Conservation (phyloP, 306 rosid species). For the Cicer arietinum region DNA sequence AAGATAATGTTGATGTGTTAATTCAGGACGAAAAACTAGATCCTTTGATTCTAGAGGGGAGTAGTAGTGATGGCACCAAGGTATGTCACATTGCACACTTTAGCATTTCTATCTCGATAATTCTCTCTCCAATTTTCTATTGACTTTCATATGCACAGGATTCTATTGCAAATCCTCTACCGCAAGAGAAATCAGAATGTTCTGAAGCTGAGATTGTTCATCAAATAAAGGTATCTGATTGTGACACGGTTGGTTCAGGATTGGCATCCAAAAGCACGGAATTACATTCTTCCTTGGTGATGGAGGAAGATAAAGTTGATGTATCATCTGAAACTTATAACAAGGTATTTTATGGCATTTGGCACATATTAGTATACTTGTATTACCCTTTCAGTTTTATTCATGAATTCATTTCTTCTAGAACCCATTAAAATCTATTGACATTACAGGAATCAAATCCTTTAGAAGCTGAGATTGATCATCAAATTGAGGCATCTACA, state of each 20-base stretch:
- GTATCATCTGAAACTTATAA: constrained; percentile 29
- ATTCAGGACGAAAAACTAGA: constrained; percentile 34
- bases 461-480: constrained; percentile 36
- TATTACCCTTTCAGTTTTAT: background rate
- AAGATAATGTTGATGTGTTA: constrained; percentile 28
- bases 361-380: constrained; percentile 6
- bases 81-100: constrained; percentile 39
- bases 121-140: constrained; percentile 20
- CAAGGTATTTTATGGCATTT: constrained; percentile 41
- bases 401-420: constrained; percentile 9
- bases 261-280: constrained; percentile 16
- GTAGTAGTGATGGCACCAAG: constrained; percentile 31
- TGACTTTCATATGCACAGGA: constrained; percentile 42
- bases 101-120: background rate
- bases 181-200: constrained; percentile 33
- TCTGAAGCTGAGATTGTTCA: constrained; percentile 39
- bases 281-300: constrained; percentile 28
- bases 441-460: constrained; percentile 41
- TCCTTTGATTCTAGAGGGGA: constrained; percentile 22
- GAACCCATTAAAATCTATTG: constrained; percentile 17
- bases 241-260: constrained; percentile 41
- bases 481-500: constrained; percentile 45
- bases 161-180: constrained; percentile 25
- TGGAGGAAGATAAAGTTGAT: constrained; percentile 46
- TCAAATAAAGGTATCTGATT: constrained; percentile 40